A percentile compares a stretch with the other conserved stretches of the same genome.
Conservation (phyloP, 140 eudicot genomes). For the Oenanthe javanica region DNA sequence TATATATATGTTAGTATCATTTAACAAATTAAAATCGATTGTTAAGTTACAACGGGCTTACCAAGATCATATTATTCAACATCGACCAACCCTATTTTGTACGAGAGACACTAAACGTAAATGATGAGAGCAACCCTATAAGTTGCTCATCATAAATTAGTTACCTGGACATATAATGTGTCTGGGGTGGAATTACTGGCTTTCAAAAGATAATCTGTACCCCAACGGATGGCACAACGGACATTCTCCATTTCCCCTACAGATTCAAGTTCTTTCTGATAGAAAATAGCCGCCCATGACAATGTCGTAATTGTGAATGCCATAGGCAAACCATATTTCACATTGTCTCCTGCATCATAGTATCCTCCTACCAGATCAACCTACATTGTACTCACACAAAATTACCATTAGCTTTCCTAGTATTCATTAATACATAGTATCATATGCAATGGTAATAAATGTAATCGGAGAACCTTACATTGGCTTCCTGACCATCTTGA, state of each 20-base stretch:
- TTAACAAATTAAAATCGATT: neutral
- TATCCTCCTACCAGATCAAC: constrained; percentile 90
- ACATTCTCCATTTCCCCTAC: constrained; percentile 55
- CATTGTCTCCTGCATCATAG: constrained; percentile 95
- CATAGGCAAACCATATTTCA: constrained; percentile 81
- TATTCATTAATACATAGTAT: neutral
- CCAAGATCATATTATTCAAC: too few species aligned
- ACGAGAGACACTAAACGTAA: too few species aligned
- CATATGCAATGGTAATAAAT: neutral
- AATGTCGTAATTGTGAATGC: constrained; percentile 82
- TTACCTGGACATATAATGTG: constrained; percentile 63
- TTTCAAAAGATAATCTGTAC: constrained; percentile 74
- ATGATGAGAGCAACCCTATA: too few species aligned
- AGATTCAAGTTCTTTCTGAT: constrained; percentile 34
- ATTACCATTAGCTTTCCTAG: neutral
- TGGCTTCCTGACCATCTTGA: constrained; percentile 58
- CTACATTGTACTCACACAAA: constrained; percentile 18
- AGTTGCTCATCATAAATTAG: neutral
- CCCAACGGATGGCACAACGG: constrained; percentile 56
- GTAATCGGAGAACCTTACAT: constrained; percentile 24
- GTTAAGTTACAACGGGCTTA: too few species aligned
- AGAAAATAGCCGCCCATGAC: constrained; percentile 60
- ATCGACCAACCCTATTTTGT: neutral
- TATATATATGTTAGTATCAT: neutral
- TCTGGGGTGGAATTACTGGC: constrained; percentile 31